phyloP scores from a whole-genome alignment of 768 basidiomycete genomes.

The Tylopilus felleus region DNA sequence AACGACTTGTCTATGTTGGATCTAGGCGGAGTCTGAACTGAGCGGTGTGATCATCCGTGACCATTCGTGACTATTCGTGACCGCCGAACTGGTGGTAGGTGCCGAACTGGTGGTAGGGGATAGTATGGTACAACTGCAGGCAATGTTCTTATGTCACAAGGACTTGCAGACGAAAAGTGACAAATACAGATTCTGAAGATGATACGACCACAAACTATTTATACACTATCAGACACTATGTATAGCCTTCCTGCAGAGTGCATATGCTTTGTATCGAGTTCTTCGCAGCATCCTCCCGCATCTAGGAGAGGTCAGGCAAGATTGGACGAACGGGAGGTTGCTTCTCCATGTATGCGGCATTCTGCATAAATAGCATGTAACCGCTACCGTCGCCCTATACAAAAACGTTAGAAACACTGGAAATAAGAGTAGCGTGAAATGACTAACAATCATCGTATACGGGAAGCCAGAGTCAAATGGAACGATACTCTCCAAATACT shows the following conservation, averaged over 20 bases:
- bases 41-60: too few relatives aligned
- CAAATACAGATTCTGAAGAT: background rate
- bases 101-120: too few relatives aligned
- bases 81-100: too few relatives aligned
- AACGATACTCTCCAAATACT: slow-evolving; percentile 34
- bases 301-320: background rate
- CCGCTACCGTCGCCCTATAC: background rate
- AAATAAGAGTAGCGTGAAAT: background rate
- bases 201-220: background rate
- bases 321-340: background rate
- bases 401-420: background rate
- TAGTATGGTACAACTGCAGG: background rate
- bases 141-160: background rate
- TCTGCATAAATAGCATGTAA: background rate
- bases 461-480: slow-evolving; percentile 43
- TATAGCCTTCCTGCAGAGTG: background rate
- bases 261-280: too few relatives aligned
- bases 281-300: background rate
- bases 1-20: too few relatives aligned
- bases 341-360: background rate
- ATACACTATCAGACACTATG: background rate
- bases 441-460: background rate
- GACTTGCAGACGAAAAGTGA: background rate
- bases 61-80: too few relatives aligned
- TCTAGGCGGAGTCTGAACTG: too few relatives aligned